Percentiles rank a stretch among this genome's conserved stretches.
phyloP scores from a whole-genome alignment of 371 early-diverging fungal species.

The Mortierella polycephala region DNA sequence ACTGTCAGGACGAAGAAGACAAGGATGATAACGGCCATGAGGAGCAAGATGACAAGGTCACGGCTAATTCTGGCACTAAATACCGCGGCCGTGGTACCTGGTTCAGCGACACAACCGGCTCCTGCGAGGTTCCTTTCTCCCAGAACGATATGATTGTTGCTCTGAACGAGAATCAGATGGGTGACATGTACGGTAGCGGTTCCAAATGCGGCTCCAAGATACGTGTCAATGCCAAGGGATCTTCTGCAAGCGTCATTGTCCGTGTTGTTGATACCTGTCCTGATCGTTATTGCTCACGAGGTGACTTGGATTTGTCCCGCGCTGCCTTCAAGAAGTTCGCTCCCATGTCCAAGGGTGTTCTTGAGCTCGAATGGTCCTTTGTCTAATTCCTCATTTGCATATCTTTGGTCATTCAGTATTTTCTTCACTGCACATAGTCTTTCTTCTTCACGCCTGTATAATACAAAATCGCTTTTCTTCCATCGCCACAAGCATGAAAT shows the following conservation, averaged over 20 bases:
- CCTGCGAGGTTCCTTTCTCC: constrained; percentile 38
- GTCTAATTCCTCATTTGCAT: constrained; percentile 10
- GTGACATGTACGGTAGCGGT: constrained; percentile 28
- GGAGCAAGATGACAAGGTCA: no score
- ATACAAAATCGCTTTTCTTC: no score
- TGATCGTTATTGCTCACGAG: constrained; percentile 32
- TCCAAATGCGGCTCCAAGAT: constrained; percentile 47
- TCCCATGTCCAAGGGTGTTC: constrained; percentile 22
- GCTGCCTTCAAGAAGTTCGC: constrained; percentile 46
- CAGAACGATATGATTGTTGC: constrained; percentile 51
- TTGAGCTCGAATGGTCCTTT: constrained; percentile 41
- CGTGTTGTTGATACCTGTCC: constrained; percentile 34
- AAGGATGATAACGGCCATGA: not conserved
- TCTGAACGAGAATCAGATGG: constrained; percentile 49
- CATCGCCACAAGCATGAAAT: no score
- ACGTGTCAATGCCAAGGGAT: constrained; percentile 38
- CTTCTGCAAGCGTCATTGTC: constrained; percentile 22
- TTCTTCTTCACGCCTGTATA: no score
- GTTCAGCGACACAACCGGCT: constrained; percentile 47
- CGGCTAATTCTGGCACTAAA: not conserved
- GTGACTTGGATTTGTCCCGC: constrained; percentile 42
- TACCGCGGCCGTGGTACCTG: constrained; percentile 46
- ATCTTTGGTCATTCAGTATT: not conserved
- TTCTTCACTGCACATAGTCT: not conserved
- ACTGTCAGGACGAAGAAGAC: not conserved